A percentile compares a stretch with the other conserved stretches of the same genome.
phyloP scores from a whole-genome alignment of 805 yeast species.

The Hanseniaspora valbyensis region DNA sequence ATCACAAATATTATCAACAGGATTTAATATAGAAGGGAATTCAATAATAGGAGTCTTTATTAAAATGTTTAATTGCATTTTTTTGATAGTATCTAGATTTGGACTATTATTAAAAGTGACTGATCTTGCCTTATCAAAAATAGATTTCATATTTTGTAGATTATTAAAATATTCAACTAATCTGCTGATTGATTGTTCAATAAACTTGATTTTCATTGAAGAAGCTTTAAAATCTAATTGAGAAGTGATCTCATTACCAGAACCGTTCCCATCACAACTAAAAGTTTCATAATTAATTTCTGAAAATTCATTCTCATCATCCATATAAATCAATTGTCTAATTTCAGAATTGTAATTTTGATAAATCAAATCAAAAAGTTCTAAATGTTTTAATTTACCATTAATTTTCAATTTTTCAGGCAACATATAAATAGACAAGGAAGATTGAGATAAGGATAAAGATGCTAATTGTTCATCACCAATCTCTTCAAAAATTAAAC shows the following conservation, averaged over 20 bases:
- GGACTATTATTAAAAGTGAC: constrained; percentile 77
- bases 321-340: constrained; percentile 62
- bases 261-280: constrained; percentile 44
- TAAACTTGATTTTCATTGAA: constrained; percentile 62
- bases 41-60: constrained; percentile 74
- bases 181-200: constrained; percentile 66
- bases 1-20: constrained; percentile 39
- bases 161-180: constrained; percentile 57
- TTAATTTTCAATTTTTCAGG: constrained; percentile 68
- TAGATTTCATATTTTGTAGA: constrained; percentile 71
- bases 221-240: constrained; percentile 58
- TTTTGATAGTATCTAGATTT: constrained; percentile 40
- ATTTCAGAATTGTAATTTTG: constrained; percentile 51
- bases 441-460: constrained; percentile 60
- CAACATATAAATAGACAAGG: constrained; percentile 49
- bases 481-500: constrained; percentile 65
- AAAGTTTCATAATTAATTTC: constrained; percentile 77
- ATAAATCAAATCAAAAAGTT: constrained; percentile 64
- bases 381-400: constrained; percentile 66
- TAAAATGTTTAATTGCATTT: constrained; percentile 59
- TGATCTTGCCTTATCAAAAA: constrained; percentile 83
- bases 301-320: constrained; percentile 62
- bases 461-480: constrained; percentile 62
- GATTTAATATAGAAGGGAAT: constrained; percentile 52
- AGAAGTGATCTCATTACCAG: constrained; percentile 29